phyloP scores from a whole-genome alignment of 2,329 filamentous ascomycete genomes.

The Fusarium multiceps region DNA sequence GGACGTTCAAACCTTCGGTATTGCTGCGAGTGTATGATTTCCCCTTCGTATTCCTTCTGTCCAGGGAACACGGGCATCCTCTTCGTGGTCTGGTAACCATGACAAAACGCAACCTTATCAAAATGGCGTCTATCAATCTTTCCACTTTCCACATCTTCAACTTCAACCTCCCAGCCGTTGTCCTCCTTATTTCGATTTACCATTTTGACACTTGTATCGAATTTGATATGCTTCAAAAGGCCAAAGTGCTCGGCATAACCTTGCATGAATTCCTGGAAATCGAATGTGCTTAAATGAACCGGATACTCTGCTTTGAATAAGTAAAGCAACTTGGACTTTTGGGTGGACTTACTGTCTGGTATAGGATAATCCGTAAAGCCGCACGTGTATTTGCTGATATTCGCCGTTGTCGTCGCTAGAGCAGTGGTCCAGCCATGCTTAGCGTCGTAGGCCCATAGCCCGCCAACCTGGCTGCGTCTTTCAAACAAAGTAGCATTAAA shows the following conservation, averaged over 20 bases:
- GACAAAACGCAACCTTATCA: conserved; percentile 29
- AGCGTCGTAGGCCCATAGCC: conserved; percentile 16
- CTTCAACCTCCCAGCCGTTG: conserved; percentile 1
- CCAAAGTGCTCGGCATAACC: conserved; percentile 16
- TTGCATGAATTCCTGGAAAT: conserved; percentile 34
- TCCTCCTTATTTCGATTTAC: conserved; percentile 5
- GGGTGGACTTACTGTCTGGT: conserved; percentile 14
- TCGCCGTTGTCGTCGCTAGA: background rate
- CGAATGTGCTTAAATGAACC: background rate
- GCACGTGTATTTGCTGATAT: conserved; percentile 32
- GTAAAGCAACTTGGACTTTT: too few species aligned
- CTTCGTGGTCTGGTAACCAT: conserved; percentile 23
- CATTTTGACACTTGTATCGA: conserved; percentile 2
- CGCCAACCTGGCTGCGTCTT: conserved; percentile 5
- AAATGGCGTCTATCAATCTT: background rate
- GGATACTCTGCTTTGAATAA: conserved; percentile 4
- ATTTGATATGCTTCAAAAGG: background rate
- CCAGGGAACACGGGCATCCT: conserved; percentile 20
- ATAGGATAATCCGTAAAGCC: conserved; percentile 28
- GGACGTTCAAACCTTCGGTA: conserved; percentile 3
- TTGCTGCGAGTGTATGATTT: conserved; percentile 25
- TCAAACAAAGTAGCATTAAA: conserved; percentile 17
- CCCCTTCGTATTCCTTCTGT: background rate
- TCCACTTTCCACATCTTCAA: background rate
- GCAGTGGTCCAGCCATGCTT: conserved; percentile 18